Evolutionary conservation across 768 basidiomycete genomes (phyloP), one percentile per base, ranked within the genome.

Genomic region (Hericium rajendrae): DNA sequence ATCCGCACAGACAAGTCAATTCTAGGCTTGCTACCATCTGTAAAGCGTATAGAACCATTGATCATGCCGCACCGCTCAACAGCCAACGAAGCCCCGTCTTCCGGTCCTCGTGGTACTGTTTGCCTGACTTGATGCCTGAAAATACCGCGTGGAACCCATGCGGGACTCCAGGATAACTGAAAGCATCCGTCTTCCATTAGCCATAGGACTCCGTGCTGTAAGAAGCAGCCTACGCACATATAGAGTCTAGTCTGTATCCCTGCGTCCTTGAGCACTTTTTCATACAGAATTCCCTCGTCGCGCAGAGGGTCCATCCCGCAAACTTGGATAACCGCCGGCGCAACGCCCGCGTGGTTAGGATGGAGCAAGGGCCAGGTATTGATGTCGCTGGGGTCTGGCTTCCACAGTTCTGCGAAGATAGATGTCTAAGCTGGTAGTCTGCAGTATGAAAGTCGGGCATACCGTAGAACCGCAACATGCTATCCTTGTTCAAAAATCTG

Each of bases 121-220:
- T 20, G 16, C 37, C 32, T 6, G 32, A 22, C 38, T 58, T 55
- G 40, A 55, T 24, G 6, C 48, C n/a, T 8, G 53, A 43, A 26
- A 48, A 22, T 4, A 26, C 16, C 38, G 16, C 20, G 9, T 50
- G 20, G 28, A 58, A 58, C 5, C 22, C 41, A 48, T 58, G 57
- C 37, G 57, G 57, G 5, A 54, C 26, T 2, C 57, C 57, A 12
- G 57, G 54, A 39, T 58, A 58, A 38, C 57, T 58, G 41, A n/a
- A 8, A 32, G 43, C 22, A 15, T 22, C 6, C 16, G 43, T 8
- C n/a, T 10, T 32, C 32, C 9, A 6, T 32, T 32, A 32, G 32
- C 32, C 32, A 32, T 6, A 32, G 32, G 32, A 10, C 6, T 32
- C 9, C 5, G 9, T 32, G 32, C 32, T 10, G 32, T 32, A 32